Base-by-base conservation (phyloP, 2,329 filamentous ascomycete genomes). In the Colletotrichum sp. region DNA sequence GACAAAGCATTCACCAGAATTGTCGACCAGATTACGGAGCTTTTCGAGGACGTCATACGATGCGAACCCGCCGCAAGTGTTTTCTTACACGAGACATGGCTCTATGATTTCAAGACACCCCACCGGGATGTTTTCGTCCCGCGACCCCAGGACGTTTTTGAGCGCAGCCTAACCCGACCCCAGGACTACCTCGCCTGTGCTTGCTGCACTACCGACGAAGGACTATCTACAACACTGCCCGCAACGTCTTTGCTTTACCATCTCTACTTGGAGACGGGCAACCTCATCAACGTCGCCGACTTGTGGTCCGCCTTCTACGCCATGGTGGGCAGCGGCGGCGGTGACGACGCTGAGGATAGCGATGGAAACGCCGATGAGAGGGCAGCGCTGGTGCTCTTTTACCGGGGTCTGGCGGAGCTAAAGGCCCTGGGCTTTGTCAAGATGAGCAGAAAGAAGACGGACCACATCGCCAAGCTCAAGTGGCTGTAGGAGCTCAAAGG, bases 381-480 rank as follows among this genome's bases (percentile, higher is more conserved):
- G 78, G 89, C 88, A 63, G 90, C 89, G 9, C 88, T 95, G 85
- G 92, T 95, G 57, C 86, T 94, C 74, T 99, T 99, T 85, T 98
- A 98, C 84, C 91, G 93, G 76, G 94, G 92, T 7, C 84, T 99
- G 77, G 95, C 96, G 1, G 97, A 99, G 84, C 85, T 99, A 82
- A 94, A 93, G 83, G 91, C 93, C 70, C 88, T 99, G 80, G 97
- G 97, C 9, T 94, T 98, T 85, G 90, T 99, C 77, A 98, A 97
- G 87, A 90, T 91, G 77, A 99, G 94, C 81, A 94, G 94, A 85
- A 98, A 96, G 88, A 98, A 98, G 88, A 92, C 93, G 28, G 97
- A 99, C 83, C 96, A 99, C 85, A 87, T 99, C 79, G 93, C 95
- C 52, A 99, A 98, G 87, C 89, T 96, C 92, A 96, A 94, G 83